phyloP scores from a whole-genome alignment of 192 early-diverging fungal genomes.

The Podila verticillata region DNA sequence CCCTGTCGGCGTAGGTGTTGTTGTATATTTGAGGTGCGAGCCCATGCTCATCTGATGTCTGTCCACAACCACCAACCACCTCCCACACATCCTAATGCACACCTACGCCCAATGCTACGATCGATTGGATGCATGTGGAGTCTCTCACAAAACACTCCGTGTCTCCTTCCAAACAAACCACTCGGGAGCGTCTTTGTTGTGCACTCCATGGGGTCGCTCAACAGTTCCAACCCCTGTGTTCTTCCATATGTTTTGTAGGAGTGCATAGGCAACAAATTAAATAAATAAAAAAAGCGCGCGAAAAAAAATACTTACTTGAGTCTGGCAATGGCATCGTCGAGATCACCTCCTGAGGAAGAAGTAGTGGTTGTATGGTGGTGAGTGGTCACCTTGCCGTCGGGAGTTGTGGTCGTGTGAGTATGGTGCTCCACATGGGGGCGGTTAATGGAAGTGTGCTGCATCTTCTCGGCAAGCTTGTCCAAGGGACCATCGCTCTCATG shows the following conservation, averaged over 20 bases:
- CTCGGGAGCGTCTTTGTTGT: too few species aligned
- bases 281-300: not conserved
- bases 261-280: too few species aligned
- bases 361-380: constrained; percentile 3
- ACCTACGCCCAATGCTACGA: too few species aligned
- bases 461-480: constrained; percentile 37
- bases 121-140: too few species aligned
- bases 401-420: not conserved
- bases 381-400: not conserved
- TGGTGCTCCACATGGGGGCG: constrained; percentile 11
- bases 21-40: not conserved
- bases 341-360: constrained; percentile 4
- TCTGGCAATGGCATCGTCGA: constrained; percentile 30
- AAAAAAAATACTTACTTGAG: constrained; percentile 35
- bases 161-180: too few species aligned
- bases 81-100: too few species aligned
- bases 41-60: too few species aligned
- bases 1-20: not conserved
- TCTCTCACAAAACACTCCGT: too few species aligned
- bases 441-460: constrained; percentile 23
- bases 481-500: constrained; percentile 18
- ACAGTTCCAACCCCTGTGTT: too few species aligned
- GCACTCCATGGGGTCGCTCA: too few species aligned
- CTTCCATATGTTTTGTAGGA: too few species aligned
- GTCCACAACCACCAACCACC: too few species aligned